These are phyloP conservation scores for Carallia brachiata DNA, from an alignment of 345 rosid genomes.

Conservation along the genomic window DNA sequence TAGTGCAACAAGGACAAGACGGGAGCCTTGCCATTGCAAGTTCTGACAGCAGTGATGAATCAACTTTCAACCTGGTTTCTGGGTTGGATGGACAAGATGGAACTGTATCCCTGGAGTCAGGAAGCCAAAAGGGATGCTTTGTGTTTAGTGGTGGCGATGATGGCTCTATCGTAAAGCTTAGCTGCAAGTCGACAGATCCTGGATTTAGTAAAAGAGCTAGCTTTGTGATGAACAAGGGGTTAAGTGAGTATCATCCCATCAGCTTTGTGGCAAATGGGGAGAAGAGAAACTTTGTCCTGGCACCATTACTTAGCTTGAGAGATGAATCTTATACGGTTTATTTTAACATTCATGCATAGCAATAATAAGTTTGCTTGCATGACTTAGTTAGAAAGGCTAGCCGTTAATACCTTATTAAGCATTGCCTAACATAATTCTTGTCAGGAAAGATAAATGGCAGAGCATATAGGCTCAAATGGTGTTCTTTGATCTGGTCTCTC, in stretches of 20 bases:
- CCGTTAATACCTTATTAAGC: no score
- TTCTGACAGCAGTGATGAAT: constrained; percentile 21
- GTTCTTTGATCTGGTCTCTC: no score
- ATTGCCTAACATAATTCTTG: no score
- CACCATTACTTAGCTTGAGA: constrained; percentile 62
- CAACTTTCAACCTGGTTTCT: constrained; percentile 49
- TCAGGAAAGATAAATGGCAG: no score
- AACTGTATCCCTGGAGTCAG: constrained; percentile 59
- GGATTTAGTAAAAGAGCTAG: constrained; percentile 51
- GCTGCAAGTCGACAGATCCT: constrained; percentile 40
- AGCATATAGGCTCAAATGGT: no score
- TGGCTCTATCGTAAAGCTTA: constrained; percentile 37
- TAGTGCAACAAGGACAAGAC: constrained; percentile 42
- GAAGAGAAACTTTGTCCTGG: constrained; percentile 59
- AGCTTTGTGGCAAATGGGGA: constrained; percentile 74
- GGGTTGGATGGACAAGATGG: constrained; percentile 63
- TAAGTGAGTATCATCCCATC: constrained; percentile 60
- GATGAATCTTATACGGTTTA: constrained; percentile 84
- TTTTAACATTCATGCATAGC: constrained; percentile 52
- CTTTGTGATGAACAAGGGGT: constrained; percentile 47
- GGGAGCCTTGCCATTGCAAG: constrained; percentile 34
- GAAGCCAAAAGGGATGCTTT: constrained; percentile 52
- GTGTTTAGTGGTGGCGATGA: constrained; percentile 44
- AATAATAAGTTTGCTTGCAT: background rate
- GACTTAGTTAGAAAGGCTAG: background rate